Conservation (phyloP, 305 asterid species). For the Petunia hybrid region DNA sequence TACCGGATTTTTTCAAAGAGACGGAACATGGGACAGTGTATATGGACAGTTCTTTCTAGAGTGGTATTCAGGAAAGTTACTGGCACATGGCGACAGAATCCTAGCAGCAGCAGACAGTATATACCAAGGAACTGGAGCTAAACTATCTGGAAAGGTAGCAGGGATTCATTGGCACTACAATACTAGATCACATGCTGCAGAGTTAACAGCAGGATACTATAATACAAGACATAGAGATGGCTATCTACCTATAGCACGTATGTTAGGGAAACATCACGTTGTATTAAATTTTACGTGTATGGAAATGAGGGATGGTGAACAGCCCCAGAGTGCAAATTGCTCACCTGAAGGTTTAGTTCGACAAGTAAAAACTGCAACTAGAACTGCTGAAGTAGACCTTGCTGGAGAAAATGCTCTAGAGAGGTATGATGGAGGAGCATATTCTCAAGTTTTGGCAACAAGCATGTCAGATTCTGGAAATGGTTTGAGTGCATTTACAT, state of each 20-base stretch:
- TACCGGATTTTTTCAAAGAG: no score
- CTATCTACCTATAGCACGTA: conserved; percentile 80
- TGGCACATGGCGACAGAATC: conserved; percentile 82
- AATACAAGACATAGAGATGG: conserved; percentile 78
- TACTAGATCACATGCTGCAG: conserved; percentile 94
- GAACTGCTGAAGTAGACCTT: conserved; percentile 59
- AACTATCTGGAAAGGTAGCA: conserved; percentile 87
- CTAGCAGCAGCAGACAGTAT: conserved; percentile 67
- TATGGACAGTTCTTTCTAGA: conserved; percentile 82
- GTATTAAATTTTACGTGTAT: conserved; percentile 86
- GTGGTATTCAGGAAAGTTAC: conserved; percentile 80
- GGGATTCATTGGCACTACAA: conserved; percentile 96
- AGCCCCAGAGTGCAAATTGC: conserved; percentile 70
- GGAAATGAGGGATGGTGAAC: conserved; percentile 93
- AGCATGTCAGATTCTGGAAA: conserved; percentile 73
- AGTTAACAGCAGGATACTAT: conserved; percentile 91
- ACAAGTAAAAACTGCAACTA: conserved; percentile 84
- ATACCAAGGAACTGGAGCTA: conserved; percentile 78
- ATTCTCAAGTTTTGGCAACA: conserved; percentile 68
- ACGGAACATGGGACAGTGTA: conserved; percentile 84
- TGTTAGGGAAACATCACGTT: conserved; percentile 71
- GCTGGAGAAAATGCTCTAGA: conserved; percentile 97
- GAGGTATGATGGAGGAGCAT: conserved; percentile 80
- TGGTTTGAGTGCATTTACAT: conserved; percentile 80
- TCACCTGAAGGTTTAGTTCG: conserved; percentile 91